Conservation (phyloP, 192 early-diverging fungal genomes). For the Ambispora gerdemannii region DNA sequence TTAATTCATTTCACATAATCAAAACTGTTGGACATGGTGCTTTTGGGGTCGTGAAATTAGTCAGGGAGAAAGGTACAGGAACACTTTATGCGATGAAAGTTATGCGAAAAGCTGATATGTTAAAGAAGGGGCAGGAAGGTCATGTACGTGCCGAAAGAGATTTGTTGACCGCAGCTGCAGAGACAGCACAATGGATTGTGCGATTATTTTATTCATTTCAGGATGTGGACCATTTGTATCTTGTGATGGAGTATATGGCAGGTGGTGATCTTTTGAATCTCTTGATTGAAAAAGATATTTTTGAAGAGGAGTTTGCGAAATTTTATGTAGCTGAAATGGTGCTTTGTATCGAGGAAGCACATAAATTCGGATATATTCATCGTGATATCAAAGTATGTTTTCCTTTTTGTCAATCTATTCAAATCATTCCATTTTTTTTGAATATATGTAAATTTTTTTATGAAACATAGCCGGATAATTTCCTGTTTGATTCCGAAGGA, state of each 20-base stretch:
- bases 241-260: slow-evolving; percentile 96
- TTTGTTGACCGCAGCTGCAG: slow-evolving; percentile 56
- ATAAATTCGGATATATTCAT: slow-evolving; percentile 67
- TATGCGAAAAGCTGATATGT: slow-evolving; percentile 68
- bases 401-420: background rate
- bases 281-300: slow-evolving; percentile 82
- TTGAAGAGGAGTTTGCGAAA: slow-evolving; percentile 72
- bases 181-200: slow-evolving; percentile 77
- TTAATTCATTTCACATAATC: slow-evolving; percentile 61
- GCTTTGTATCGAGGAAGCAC: slow-evolving; percentile 74
- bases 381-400: slow-evolving; percentile 62
- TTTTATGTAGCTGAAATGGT: slow-evolving; percentile 91
- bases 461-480: slow-evolving; percentile 61
- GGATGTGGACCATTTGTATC: slow-evolving; percentile 82
- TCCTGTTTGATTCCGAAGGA: slow-evolving; percentile 62
- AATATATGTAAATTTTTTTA: background rate
- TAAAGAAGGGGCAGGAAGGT: slow-evolving; percentile 66
- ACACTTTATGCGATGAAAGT: slow-evolving; percentile 81
- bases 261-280: slow-evolving; percentile 94
- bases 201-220: slow-evolving; percentile 92
- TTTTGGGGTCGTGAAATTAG: slow-evolving; percentile 78
- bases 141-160: slow-evolving; percentile 76
- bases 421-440: slow-evolving; percentile 4
- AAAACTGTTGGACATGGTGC: slow-evolving; percentile 76
- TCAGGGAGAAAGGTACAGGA: slow-evolving; percentile 70